Percentiles rank a stretch among this genome's conserved stretches.
phyloP scores from a whole-genome alignment of 345 rosid species.

The Camelina sativa region DNA sequence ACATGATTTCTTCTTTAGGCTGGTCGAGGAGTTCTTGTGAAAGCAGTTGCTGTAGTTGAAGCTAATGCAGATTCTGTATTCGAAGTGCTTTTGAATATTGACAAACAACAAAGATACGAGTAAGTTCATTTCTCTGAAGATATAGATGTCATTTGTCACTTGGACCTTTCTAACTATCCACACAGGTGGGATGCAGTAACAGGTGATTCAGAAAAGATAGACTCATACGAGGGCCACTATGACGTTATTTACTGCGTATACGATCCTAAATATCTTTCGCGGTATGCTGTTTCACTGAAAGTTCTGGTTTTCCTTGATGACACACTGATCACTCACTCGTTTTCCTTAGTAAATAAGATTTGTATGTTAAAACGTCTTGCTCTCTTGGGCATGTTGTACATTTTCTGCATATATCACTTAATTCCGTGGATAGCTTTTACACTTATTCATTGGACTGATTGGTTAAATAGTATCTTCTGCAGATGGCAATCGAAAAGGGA shows the following conservation, averaged over 20 bases:
- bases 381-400: slow-evolving; percentile 28
- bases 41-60: slow-evolving; percentile 88
- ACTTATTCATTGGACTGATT: slow-evolving; percentile 14
- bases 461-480: slow-evolving; percentile 44
- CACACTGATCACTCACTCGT: slow-evolving; percentile 5
- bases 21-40: slow-evolving; percentile 82
- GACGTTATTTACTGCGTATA: slow-evolving; percentile 84
- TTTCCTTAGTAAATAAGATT: slow-evolving; percentile 9
- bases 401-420: slow-evolving; percentile 15
- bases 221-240: slow-evolving; percentile 88
- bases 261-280: slow-evolving; percentile 79
- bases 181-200: slow-evolving; percentile 97
- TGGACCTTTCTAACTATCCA: slow-evolving; percentile 43
- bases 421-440: slow-evolving; percentile 15
- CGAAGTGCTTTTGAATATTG: slow-evolving; percentile 77
- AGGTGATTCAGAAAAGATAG: slow-evolving; percentile 82
- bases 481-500: slow-evolving; percentile 95
- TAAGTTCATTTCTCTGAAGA: slow-evolving; percentile 50
- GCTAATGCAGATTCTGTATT: slow-evolving; percentile 84
- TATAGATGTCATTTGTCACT: slow-evolving; percentile 27
- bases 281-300: slow-evolving; percentile 52
- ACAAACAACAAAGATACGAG: slow-evolving; percentile 86
- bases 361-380: slow-evolving; percentile 1
- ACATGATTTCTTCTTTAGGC: slow-evolving; percentile 49
- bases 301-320: slow-evolving; percentile 6